A percentile compares a stretch with the other conserved stretches of the same genome.
Conservation (phyloP, 345 rosid genomes). For the Euclidium syriacum region DNA sequence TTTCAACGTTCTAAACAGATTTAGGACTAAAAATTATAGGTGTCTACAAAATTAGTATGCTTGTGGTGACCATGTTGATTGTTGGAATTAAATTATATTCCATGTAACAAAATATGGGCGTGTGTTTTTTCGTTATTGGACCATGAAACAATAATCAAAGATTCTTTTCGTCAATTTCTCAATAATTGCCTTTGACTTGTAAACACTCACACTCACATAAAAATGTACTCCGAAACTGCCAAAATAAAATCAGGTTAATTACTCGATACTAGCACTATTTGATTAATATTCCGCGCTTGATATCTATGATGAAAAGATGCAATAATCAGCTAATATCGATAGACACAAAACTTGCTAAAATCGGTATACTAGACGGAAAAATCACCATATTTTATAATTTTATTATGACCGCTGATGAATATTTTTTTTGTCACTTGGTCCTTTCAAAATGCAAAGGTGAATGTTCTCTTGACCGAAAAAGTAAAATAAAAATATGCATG, state of each 20-base stretch:
- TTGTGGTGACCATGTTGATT: background rate
- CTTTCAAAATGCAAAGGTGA: conserved; percentile 26
- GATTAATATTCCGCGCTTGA: no score
- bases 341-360: background rate
- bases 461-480: conserved; percentile 30
- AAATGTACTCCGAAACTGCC: no score
- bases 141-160: conserved; percentile 14
- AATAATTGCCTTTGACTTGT: conserved; percentile 7
- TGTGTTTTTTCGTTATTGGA: conserved; percentile 9
- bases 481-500: conserved; percentile 14
- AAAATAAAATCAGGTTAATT: background rate
- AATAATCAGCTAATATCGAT: no score
- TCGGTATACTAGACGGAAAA: background rate
- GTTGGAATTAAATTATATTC: background rate
- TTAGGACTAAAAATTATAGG: background rate
- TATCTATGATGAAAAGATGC: no score
- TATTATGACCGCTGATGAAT: background rate
- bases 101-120: background rate
- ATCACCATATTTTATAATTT: background rate
- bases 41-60: background rate
- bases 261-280: background rate
- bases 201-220: conserved; percentile 4
- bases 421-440: conserved; percentile 9
- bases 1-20: no score
- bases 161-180: conserved; percentile 14